Evolutionary conservation across 1,284 basidiomycete species (phyloP).

Genomic region (Rhodotorula sp.): DNA sequence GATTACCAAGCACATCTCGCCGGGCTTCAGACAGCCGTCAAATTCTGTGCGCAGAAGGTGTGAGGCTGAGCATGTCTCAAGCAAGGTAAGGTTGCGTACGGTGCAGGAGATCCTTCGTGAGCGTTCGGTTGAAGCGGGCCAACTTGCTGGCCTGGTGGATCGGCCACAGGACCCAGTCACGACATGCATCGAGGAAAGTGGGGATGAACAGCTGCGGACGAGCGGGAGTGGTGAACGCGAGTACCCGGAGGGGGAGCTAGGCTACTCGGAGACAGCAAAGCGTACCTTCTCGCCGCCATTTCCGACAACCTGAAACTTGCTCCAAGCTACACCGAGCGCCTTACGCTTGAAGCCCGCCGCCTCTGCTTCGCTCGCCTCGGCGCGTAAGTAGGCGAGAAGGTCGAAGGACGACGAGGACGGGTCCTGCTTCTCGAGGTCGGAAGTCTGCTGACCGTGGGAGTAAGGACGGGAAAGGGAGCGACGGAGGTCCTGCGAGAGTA

Average conservation of each 20-base stretch:
- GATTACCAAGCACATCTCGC: constrained; percentile 60
- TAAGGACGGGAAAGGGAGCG: neutral
- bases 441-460: neutral
- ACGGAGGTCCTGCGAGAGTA: neutral
- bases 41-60: constrained; percentile 52
- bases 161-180: constrained; percentile 56
- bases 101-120: constrained; percentile 47
- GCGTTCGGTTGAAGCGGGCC: constrained; percentile 41
- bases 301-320: constrained; percentile 59
- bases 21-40: constrained; percentile 71
- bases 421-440: constrained; percentile 34
- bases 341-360: constrained; percentile 76
- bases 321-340: constrained; percentile 72
- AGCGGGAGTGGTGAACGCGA: neutral
- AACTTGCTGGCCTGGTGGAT: constrained; percentile 50
- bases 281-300: constrained; percentile 15
- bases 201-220: constrained; percentile 61
- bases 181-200: constrained; percentile 64
- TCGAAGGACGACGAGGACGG: constrained; percentile 58
- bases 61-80: too few relatives aligned
- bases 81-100: neutral
- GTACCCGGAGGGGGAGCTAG: too few relatives aligned
- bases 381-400: constrained; percentile 71
- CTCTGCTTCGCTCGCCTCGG: constrained; percentile 62
- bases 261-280: too few relatives aligned